Evolutionary conservation across 176 grass and related monocot species (phyloP).

Genomic region (Dactylis glomerata): DNA sequence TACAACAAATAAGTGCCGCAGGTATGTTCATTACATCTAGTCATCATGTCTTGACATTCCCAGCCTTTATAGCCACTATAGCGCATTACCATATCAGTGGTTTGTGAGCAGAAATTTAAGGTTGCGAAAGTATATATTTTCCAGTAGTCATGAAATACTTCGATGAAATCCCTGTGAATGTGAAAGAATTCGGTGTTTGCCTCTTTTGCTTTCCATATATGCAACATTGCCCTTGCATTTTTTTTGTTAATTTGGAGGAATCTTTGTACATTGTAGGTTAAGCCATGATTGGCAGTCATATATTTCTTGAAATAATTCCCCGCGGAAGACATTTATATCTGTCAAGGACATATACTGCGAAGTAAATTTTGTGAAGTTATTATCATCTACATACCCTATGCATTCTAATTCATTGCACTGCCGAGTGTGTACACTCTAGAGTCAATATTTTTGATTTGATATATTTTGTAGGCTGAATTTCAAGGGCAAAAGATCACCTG

Average conservation of each 20-base stretch:
- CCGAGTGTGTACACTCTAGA: not conserved
- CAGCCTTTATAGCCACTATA: not conserved
- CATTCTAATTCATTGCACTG: not conserved
- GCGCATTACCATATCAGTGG: not conserved
- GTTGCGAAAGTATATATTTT: not conserved
- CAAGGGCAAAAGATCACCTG: constrained; percentile 96
- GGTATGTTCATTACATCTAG: not conserved
- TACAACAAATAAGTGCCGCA: too few species aligned
- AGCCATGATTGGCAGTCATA: constrained; percentile 99
- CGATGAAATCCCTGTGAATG: not conserved
- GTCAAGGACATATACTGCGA: constrained; percentile 97
- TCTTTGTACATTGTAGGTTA: constrained; percentile 64
- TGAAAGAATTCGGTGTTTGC: not conserved
- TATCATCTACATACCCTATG: not conserved
- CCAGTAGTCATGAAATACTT: not conserved
- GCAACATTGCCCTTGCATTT: not conserved
- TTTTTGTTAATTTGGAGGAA: constrained; percentile 7
- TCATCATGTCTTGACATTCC: not conserved
- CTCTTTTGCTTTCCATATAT: not conserved
- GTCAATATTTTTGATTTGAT: constrained; percentile 13
- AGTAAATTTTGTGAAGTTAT: constrained; percentile 30
- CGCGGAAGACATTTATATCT: constrained; percentile 91
- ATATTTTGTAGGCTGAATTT: constrained; percentile 61
- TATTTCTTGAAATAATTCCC: constrained; percentile 72
- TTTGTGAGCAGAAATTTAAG: not conserved